Base-by-base conservation (phyloP, 441 rosid species). In the Pelargonium citronellum region DNA sequence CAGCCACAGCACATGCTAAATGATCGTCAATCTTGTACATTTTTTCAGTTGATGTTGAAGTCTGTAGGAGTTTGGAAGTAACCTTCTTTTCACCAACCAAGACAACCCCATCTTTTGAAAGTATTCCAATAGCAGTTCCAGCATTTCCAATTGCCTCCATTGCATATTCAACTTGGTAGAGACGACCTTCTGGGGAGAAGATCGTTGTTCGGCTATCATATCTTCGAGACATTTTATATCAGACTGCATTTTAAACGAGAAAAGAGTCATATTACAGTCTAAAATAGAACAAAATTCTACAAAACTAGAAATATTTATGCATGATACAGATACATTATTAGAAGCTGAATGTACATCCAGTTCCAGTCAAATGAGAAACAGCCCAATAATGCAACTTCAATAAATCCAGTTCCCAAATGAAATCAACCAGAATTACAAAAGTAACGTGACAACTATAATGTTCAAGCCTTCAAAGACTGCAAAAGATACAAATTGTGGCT, bases 171-270 rank as follows among this genome's bases (percentile, higher is more conserved):
- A 92, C 98, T 74, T 92, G 98, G 83, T 92, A 92, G 44, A 92
- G 96, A 74, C 98, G 96, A n/a, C 96, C 98, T 82, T 92, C 98
- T 2, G 97, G 98, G 49, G 98, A 92, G 87, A 92, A 92, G 80
- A 92, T 92, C 47, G 98, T 92, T 0, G 98, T 92, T 69, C 98
- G 95, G 78, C 98, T 92, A 83, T 92, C 98, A 75, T 89, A 92
- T 81, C 98, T 91, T 69, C 96, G 86, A 76, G 98, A 90, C 96
- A 92, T 92, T 68, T 66, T 64, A 41, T 67, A 67, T 64, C 43
- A 64, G 22, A 34, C 49, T 65, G 49, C 6, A 65, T 34, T 37
- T 15, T 5, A 39, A 34, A 34, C 39, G 49, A 65, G 67, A 65
- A 15, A 39, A 5, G 60, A 53, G 20, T n/a, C 2, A 53, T 7